Evolutionary conservation across 352 stramenopile genomes (phyloP).

Genomic region (Phytophthora pinifolia): DNA sequence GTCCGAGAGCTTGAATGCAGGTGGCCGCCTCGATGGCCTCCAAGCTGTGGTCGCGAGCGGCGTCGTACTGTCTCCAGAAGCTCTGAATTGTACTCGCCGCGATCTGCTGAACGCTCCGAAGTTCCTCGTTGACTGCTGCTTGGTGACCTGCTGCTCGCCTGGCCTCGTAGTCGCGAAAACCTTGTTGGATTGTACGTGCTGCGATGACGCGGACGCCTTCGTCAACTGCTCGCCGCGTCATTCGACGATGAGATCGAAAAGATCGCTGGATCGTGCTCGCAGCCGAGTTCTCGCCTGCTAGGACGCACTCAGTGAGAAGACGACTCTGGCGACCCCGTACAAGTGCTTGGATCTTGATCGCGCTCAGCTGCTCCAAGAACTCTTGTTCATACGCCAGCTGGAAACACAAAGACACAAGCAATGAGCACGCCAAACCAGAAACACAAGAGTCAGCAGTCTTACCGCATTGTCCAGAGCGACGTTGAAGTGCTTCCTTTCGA

Average conservation of each 20-base stretch:
- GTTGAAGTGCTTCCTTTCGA: constrained; percentile 56
- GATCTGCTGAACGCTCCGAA: constrained; percentile 48
- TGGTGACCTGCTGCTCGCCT: constrained; percentile 27
- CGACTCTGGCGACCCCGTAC: constrained; percentile 61
- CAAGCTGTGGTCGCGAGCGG: constrained; percentile 19
- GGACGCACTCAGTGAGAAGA: constrained; percentile 43
- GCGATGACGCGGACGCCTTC: constrained; percentile 51
- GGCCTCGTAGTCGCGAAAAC: constrained; percentile 34
- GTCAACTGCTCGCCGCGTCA: constrained; percentile 4
- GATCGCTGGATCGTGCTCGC: constrained; percentile 49
- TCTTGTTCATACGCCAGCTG: constrained; percentile 41
- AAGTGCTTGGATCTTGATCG: constrained; percentile 64
- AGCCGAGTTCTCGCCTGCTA: constrained; percentile 44
- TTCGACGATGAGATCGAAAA: constrained; percentile 32
- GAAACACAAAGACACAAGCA: constrained; percentile 1
- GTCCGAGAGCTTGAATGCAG: constrained; percentile 68
- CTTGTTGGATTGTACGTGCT: constrained; percentile 47
- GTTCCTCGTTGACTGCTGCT: constrained; percentile 34
- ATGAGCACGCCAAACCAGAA: constrained; percentile 9
- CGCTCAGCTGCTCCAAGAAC: constrained; percentile 51
- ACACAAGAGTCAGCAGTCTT: constrained; percentile 11
- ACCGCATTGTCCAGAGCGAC: constrained; percentile 50
- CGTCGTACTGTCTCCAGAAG: constrained; percentile 37
- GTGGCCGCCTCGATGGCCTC: constrained; percentile 59
- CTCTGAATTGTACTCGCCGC: constrained; percentile 54